Conservation (phyloP, 192 early-diverging fungal genomes). For the Geranomyces variabilis region DNA sequence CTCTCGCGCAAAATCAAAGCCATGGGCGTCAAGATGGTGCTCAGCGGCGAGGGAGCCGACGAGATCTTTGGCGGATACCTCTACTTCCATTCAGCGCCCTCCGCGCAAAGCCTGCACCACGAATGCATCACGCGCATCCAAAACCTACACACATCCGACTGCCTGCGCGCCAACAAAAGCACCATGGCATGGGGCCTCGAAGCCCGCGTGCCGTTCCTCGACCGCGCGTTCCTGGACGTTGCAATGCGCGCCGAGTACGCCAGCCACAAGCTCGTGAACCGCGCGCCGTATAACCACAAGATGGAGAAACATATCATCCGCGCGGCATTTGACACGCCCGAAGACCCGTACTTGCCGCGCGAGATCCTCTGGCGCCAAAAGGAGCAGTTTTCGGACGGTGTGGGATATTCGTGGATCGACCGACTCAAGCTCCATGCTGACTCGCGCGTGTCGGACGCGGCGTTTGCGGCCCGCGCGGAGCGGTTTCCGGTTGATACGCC, state of each 20-base stretch:
- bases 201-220: slow-evolving; percentile 96
- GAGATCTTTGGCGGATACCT: slow-evolving; percentile 98
- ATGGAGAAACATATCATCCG: slow-evolving; percentile 97
- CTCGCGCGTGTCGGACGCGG: slow-evolving; percentile 74
- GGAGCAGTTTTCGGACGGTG: slow-evolving; percentile 99
- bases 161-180: slow-evolving; percentile 97
- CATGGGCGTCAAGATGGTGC: slow-evolving; percentile 99
- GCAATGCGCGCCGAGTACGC: slow-evolving; percentile 84
- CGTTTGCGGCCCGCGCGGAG: slow-evolving; percentile 66
- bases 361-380: slow-evolving; percentile 97
- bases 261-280: slow-evolving; percentile 77
- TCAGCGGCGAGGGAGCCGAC: slow-evolving; percentile 94
- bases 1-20: slow-evolving; percentile 97
- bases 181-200: slow-evolving; percentile 99
- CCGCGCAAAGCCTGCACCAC: slow-evolving; percentile 78
- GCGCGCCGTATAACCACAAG: slow-evolving; percentile 62
- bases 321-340: slow-evolving; percentile 92
- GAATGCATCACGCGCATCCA: slow-evolving; percentile 92
- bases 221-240: slow-evolving; percentile 89
- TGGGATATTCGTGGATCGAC: slow-evolving; percentile 98
- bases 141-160: slow-evolving; percentile 96
- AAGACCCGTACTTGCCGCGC: slow-evolving; percentile 82
- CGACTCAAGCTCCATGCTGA: slow-evolving; percentile 79
- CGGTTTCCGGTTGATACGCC: slow-evolving; percentile 90
- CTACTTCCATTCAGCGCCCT: slow-evolving; percentile 95